Percentiles rank a stretch among this genome's conserved stretches.
phyloP scores from a whole-genome alignment of 306 rosid species.

The Oemleria cerasiformis region DNA sequence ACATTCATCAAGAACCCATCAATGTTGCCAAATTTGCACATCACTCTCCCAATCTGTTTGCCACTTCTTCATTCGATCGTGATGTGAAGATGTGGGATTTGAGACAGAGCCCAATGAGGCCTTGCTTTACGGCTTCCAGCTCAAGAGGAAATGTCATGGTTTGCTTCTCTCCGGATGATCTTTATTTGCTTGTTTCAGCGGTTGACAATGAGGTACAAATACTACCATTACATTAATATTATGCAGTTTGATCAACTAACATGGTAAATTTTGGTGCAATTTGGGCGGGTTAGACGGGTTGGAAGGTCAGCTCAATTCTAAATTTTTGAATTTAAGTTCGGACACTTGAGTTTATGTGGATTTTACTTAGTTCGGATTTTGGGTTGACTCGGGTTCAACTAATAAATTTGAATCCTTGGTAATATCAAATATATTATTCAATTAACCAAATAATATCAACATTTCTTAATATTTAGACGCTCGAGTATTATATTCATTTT shows the following conservation, averaged over 20 bases:
- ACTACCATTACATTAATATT: background rate
- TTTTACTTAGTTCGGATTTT: background rate
- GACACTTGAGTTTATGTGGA: too few species aligned
- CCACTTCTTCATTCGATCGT: slow-evolving; percentile 74
- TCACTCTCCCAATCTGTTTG: slow-evolving; percentile 64
- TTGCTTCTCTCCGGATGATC: slow-evolving; percentile 81
- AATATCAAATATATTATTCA: too few species aligned
- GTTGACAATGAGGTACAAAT: slow-evolving; percentile 68
- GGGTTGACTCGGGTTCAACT: too few species aligned
- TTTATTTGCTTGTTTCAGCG: slow-evolving; percentile 67
- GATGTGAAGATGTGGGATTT: slow-evolving; percentile 88
- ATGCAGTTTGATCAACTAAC: background rate
- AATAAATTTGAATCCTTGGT: too few species aligned
- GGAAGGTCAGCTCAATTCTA: too few species aligned
- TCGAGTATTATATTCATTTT: too few species aligned
- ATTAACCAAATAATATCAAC: too few species aligned
- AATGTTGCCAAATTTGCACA: slow-evolving; percentile 71
- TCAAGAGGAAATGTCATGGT: slow-evolving; percentile 80
- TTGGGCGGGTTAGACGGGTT: too few species aligned
- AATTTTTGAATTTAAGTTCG: too few species aligned
- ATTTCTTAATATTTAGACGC: too few species aligned
- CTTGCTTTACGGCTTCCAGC: slow-evolving; percentile 68
- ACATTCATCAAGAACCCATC: slow-evolving; percentile 71
- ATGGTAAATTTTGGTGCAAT: background rate
- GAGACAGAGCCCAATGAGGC: slow-evolving; percentile 60